Evolutionary conservation across 805 yeast species (phyloP), one percentile per base, ranked within the genome.

Genomic region (Saccharomyces kudriavzevii): DNA sequence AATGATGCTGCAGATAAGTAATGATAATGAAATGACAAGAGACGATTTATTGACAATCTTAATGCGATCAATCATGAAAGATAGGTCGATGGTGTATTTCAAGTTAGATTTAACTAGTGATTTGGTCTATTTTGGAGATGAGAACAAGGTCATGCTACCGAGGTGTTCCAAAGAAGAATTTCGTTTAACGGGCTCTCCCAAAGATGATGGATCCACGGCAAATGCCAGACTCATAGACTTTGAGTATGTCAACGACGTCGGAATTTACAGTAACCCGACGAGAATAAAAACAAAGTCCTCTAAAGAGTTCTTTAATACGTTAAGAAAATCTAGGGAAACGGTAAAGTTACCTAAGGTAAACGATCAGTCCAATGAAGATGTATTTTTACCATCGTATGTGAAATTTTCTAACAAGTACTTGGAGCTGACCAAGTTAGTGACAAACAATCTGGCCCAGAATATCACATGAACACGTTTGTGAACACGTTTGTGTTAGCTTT

Each of bases 41-140:
- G 65, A 66, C 31, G 61, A 64, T 10, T 24, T 67, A 17, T 54
- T 67, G 22, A 64, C 64, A 6, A 53, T 66, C 1, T 50, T 67
- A 35, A 67, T 67, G 69, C 56, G 53, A 28, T 65, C 68, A 11
- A 58, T 64, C 27, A 57, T 64, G 59, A 61, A 63, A 46, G 60
- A 58, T 46, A 57, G 60, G n/a, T 64, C 69, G 1, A 54, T 52
- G 6, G 58, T 61, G 4, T 66, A 55, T 52, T 67, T 63, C 56
- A 66, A 65, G 50, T 59, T 67, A 11, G 70, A 67, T 52, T 57
- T 67, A 4, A 61, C 60, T 3, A 51, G 50, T 14, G 70, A 65
- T 49, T 49, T 65, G 24, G 60, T 68, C 1, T 60, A 56, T 51
- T 66, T 67, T 48, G 70, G 70, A 3, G 61, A 58, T 22, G 64